Conservation (phyloP, 1,139 yeast species). For the Hansenula sp. region DNA sequence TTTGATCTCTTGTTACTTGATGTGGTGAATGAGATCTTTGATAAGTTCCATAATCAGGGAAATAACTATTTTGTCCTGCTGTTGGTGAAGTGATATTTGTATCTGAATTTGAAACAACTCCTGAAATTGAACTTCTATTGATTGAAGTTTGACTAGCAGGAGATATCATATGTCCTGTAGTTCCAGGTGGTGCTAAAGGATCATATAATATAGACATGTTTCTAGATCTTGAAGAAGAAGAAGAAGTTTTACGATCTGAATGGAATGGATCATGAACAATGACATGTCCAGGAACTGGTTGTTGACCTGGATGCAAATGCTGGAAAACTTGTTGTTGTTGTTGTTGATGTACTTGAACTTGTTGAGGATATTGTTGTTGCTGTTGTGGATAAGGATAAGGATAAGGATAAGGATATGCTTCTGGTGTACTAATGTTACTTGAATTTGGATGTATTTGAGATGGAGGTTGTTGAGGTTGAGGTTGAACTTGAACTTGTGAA, state of each 20-base stretch:
- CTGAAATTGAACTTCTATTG: slow-evolving; percentile 10
- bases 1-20: slow-evolving; percentile 11
- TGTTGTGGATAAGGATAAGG: slow-evolving; percentile 12
- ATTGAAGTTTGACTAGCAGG: slow-evolving; percentile 7
- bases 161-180: slow-evolving; percentile 16
- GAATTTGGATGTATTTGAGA: slow-evolving; percentile 8
- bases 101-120: slow-evolving; percentile 12
- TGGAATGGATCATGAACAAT: slow-evolving; percentile 24
- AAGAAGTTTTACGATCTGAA: slow-evolving; percentile 23
- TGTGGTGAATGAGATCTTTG: slow-evolving; percentile 11
- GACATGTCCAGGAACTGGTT: not conserved
- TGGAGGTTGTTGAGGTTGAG: slow-evolving; percentile 9
- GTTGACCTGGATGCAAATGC: slow-evolving; percentile 11
- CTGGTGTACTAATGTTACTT: slow-evolving; percentile 5
- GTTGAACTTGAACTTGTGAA: slow-evolving; percentile 8
- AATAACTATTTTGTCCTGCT: slow-evolving; percentile 10
- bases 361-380: slow-evolving; percentile 10
- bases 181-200: slow-evolving; percentile 28
- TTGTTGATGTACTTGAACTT: slow-evolving; percentile 11
- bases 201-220: slow-evolving; percentile 30
- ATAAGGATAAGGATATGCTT: slow-evolving; percentile 20
- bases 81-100: slow-evolving; percentile 11
- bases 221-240: slow-evolving; percentile 24
- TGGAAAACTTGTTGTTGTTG: slow-evolving; percentile 5
- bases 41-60: slow-evolving; percentile 14